Evolutionary conservation across 139 green algal genomes (phyloP).

Genomic region (Axilococcus clingmanii): DNA sequence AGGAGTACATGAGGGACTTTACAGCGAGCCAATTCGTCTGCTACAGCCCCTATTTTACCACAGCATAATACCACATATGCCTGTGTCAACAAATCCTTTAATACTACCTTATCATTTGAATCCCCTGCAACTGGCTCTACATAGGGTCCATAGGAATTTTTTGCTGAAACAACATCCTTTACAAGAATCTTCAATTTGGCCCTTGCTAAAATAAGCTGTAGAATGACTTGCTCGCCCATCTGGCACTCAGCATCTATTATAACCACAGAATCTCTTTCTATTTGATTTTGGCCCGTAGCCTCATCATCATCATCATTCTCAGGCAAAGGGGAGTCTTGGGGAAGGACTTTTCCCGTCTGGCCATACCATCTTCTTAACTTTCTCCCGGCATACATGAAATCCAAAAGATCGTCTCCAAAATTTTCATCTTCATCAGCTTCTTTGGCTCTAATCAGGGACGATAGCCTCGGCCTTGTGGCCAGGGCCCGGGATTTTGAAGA

Average conservation of each 20-base stretch:
- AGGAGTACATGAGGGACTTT: conserved; percentile 18
- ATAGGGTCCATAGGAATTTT: conserved; percentile 17
- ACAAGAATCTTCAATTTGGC: conserved; percentile 9
- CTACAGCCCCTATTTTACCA: conserved; percentile 5
- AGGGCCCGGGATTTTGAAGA: background rate
- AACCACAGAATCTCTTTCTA: conserved; percentile 6
- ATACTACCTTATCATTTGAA: background rate
- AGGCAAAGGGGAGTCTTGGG: conserved; percentile 3
- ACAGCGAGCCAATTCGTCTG: conserved; percentile 2
- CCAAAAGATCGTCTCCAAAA: conserved; percentile 25
- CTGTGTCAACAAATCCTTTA: conserved; percentile 7
- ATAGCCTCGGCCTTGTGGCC: background rate
- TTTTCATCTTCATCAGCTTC: conserved; percentile 5
- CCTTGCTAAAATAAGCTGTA: conserved; percentile 26
- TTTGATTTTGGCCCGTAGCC: conserved; percentile 3
- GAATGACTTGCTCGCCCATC: conserved; percentile 29
- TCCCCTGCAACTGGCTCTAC: conserved; percentile 14
- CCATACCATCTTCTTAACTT: conserved; percentile 30
- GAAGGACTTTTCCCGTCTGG: conserved; percentile 21
- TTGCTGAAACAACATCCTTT: conserved; percentile 5
- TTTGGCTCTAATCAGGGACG: too few species aligned
- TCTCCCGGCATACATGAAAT: conserved; percentile 29
- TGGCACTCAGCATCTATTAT: conserved; percentile 15
- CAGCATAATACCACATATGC: conserved; percentile 10
- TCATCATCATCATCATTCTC: background rate